A percentile compares a stretch with the other conserved stretches of the same genome.
Evolutionary conservation across 768 basidiomycete genomes (phyloP).

Genomic region (Psilocybe cyanescens): DNA sequence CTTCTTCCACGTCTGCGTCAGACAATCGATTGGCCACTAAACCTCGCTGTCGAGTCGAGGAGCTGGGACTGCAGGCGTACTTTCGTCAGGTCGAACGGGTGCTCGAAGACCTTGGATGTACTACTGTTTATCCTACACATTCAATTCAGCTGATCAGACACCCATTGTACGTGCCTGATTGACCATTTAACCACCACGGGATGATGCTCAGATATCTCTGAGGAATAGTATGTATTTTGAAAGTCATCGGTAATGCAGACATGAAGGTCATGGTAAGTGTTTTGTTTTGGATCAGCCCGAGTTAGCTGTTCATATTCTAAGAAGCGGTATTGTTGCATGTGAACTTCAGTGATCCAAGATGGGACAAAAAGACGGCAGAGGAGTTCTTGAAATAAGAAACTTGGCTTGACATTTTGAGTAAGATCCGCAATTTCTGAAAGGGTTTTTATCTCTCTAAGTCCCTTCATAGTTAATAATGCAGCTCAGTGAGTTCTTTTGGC

Average conservation of each 20-base stretch:
- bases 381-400: constrained; percentile 45
- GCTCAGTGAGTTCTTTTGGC: constrained; percentile 19
- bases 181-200: too few relatives aligned
- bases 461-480: constrained; percentile 28
- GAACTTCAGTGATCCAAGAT: constrained; percentile 40
- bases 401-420: constrained; percentile 29
- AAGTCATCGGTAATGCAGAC: too few relatives aligned
- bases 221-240: too few relatives aligned
- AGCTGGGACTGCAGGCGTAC: constrained; percentile 91
- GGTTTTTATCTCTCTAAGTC: background rate
- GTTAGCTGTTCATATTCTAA: too few relatives aligned
- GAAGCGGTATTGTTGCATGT: constrained; percentile 44
- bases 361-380: constrained; percentile 37
- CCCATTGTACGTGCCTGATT: too few relatives aligned
- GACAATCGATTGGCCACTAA: constrained; percentile 91
- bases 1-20: constrained; percentile 76
- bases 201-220: too few relatives aligned
- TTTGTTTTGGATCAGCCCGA: too few relatives aligned
- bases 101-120: constrained; percentile 81
- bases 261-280: too few relatives aligned
- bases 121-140: too few relatives aligned
- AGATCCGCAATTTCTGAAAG: background rate
- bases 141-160: too few relatives aligned
- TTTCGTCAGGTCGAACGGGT: constrained; percentile 92
- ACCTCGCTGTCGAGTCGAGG: constrained; percentile 66